These are phyloP conservation scores for Aspergillus funiculosus DNA, from an alignment of 495 filamentous ascomycete species.

Conservation along the genomic window DNA sequence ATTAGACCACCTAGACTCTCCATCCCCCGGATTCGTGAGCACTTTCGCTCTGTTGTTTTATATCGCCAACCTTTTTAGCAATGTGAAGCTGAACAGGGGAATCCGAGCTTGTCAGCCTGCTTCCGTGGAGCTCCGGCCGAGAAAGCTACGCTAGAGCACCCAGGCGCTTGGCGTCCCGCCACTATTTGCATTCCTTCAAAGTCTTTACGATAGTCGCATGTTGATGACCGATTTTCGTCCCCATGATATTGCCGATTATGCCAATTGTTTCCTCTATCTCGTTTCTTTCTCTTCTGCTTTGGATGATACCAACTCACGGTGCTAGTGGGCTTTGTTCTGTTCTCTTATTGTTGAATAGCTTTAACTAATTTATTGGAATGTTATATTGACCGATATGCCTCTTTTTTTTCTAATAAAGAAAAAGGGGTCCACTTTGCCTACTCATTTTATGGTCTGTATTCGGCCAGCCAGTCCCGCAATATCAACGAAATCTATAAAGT, in stretches of 20 bases:
- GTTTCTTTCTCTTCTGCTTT: constrained; percentile 22
- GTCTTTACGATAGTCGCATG: neutral
- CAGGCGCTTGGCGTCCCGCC: constrained; percentile 26
- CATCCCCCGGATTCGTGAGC: constrained; percentile 2
- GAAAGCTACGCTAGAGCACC: constrained; percentile 27
- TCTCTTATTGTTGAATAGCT: constrained; percentile 27
- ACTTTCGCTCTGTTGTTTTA: constrained; percentile 7
- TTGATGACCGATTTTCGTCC: constrained; percentile 19
- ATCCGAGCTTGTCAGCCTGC: constrained; percentile 17
- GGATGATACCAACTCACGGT: constrained; percentile 44
- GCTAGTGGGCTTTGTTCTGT: constrained; percentile 30
- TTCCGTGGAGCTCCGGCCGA: constrained; percentile 33
- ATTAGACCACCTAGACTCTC: constrained; percentile 30
- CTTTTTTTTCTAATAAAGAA: neutral
- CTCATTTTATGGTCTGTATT: too few relatives aligned
- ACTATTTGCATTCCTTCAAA: constrained; percentile 1
- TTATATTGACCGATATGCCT: neutral
- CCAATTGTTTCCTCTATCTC: constrained; percentile 9
- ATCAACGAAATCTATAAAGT: too few relatives aligned
- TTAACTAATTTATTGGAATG: constrained; percentile 29
- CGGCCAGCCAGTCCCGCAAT: too few relatives aligned
- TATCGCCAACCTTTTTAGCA: constrained; percentile 2
- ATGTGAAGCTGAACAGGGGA: constrained; percentile 10
- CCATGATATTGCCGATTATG: constrained; percentile 18
- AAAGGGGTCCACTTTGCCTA: too few relatives aligned